phyloP scores from a whole-genome alignment of 495 filamentous ascomycete genomes.

The Hypomontagnella monticulosa region DNA sequence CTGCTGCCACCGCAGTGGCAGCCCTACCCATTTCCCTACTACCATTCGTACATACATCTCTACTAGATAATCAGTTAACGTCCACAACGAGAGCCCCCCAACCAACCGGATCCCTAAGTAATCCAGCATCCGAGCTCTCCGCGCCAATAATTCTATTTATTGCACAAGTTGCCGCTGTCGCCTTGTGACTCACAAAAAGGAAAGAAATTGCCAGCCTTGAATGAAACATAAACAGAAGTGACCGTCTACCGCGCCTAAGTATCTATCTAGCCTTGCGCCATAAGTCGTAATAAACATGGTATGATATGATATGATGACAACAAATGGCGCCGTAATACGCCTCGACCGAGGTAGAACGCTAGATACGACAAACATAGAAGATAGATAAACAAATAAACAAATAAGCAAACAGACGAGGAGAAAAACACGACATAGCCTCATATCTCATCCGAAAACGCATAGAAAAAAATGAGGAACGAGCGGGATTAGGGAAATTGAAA shows the following conservation, averaged over 20 bases:
- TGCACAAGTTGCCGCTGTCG: background rate
- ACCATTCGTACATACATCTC: background rate
- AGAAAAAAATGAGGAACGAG: background rate
- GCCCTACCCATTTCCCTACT: slow-evolving; percentile 18
- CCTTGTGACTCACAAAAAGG: slow-evolving; percentile 13
- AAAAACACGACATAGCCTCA: slow-evolving; percentile 40
- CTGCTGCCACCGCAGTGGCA: slow-evolving; percentile 13
- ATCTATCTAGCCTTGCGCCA: slow-evolving; percentile 23
- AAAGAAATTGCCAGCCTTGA: background rate
- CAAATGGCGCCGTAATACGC: slow-evolving; percentile 13
- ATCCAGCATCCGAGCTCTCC: background rate
- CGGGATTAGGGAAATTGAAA: background rate
- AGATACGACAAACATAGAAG: background rate
- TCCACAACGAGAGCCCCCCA: background rate
- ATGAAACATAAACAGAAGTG: background rate
- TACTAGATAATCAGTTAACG: slow-evolving; percentile 10
- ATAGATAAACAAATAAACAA: slow-evolving; percentile 1
- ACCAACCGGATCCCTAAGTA: slow-evolving; percentile 11
- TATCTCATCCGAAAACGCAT: slow-evolving; percentile 17
- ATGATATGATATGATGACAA: slow-evolving; percentile 11
- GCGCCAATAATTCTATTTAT: slow-evolving; percentile 8
- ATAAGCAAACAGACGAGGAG: slow-evolving; percentile 4
- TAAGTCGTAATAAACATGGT: slow-evolving; percentile 6
- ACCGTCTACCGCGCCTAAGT: slow-evolving; percentile 1
- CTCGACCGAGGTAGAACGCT: background rate